A percentile compares a stretch with the other conserved stretches of the same genome.
These are phyloP conservation scores for Zasmidium citrigriseum DNA, from an alignment of 2,329 filamentous ascomycete species.

Conservation along the genomic window DNA sequence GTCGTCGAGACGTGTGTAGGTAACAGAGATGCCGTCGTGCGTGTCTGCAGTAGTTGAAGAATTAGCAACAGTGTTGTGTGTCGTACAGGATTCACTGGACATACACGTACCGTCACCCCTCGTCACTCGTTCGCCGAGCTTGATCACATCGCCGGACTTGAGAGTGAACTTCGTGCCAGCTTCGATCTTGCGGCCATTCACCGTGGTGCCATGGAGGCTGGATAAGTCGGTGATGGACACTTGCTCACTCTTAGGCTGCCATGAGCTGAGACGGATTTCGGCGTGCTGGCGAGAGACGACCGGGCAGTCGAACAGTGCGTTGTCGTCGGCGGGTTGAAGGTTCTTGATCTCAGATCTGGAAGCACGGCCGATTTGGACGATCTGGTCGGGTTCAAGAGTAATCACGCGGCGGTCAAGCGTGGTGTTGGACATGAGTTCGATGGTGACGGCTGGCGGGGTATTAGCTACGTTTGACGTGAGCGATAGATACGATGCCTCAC, in stretches of 20 bases:
- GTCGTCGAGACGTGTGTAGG: slow-evolving; percentile 16
- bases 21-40: slow-evolving; percentile 31
- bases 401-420: slow-evolving; percentile 23
- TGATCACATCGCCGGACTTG: slow-evolving; percentile 31
- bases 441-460: slow-evolving; percentile 16
- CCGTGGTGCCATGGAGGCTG: slow-evolving; percentile 37
- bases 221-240: slow-evolving; percentile 34
- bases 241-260: slow-evolving; percentile 11
- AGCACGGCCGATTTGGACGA: slow-evolving; percentile 44
- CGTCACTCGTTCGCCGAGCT: slow-evolving; percentile 33
- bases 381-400: slow-evolving; percentile 17
- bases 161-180: slow-evolving; percentile 21
- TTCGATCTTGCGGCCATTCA: slow-evolving; percentile 34
- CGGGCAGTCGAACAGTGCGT: slow-evolving; percentile 39
- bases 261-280: slow-evolving; percentile 23
- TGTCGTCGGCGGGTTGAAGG: slow-evolving; percentile 25
- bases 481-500: background rate
- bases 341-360: slow-evolving; percentile 43
- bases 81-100: background rate
- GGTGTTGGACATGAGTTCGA: slow-evolving; percentile 21
- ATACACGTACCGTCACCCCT: slow-evolving; percentile 28
- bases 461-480: background rate
- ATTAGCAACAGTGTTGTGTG: slow-evolving; percentile 5
- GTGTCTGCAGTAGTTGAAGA: slow-evolving; percentile 21
- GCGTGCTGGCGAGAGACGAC: slow-evolving; percentile 40